A percentile compares a stretch with the other conserved stretches of the same genome.
Evolutionary conservation across 805 yeast genomes (phyloP).

Genomic region (Phaffomyces antillensis): DNA sequence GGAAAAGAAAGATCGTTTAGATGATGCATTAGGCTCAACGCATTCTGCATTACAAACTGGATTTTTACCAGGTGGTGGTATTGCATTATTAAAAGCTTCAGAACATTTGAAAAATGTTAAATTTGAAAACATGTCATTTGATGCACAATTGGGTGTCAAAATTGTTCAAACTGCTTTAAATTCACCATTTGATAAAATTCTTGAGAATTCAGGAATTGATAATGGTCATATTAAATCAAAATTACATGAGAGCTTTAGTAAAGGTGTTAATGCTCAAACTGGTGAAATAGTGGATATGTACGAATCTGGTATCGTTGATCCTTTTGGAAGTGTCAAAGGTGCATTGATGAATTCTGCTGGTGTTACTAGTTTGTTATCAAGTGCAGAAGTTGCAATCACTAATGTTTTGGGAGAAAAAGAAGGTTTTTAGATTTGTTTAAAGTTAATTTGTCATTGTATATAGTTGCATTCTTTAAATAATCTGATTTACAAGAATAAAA

Average conservation of each 20-base stretch:
- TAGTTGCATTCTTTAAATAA: too few species aligned
- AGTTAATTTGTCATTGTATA: too few species aligned
- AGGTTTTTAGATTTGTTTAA: conserved; percentile 11
- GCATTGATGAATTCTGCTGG: conserved; percentile 96
- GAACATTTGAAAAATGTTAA: conserved; percentile 61
- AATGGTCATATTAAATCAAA: conserved; percentile 72
- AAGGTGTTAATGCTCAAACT: conserved; percentile 87
- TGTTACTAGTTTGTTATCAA: conserved; percentile 94
- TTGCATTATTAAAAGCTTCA: conserved; percentile 92
- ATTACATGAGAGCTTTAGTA: conserved; percentile 64
- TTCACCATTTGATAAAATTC: conserved; percentile 91
- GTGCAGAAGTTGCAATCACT: conserved; percentile 97
- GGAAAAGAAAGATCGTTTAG: conserved; percentile 98
- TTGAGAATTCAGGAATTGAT: conserved; percentile 96
- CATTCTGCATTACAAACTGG: conserved; percentile 99
- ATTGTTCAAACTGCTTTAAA: conserved; percentile 89
- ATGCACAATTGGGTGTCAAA: conserved; percentile 92
- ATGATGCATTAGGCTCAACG: conserved; percentile 96
- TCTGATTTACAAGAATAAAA: too few species aligned
- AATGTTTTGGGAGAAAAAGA: conserved; percentile 52
- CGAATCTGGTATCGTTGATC: conserved; percentile 95
- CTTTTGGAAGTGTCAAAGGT: conserved; percentile 94
- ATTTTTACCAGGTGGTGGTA: conserved; percentile 99
- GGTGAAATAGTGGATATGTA: conserved; percentile 95
- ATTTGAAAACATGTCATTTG: conserved; percentile 68